Conservation (phyloP, 768 basidiomycete genomes). For the Leccinum rimulosum region DNA sequence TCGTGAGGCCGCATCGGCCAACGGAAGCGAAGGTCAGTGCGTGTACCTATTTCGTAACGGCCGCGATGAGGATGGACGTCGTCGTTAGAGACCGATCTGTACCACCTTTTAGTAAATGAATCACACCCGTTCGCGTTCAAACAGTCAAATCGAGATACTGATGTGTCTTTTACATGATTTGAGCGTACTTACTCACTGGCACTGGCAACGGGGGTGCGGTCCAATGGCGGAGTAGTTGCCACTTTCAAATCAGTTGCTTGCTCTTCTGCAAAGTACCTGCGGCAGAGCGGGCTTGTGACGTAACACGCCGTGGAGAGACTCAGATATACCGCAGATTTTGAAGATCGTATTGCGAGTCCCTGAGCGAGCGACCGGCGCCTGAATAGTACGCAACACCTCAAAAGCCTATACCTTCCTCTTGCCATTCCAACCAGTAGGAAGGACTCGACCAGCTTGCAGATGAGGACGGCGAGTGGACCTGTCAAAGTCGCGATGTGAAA, state of each 20-base stretch:
- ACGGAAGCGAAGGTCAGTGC: background rate
- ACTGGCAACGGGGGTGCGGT: too few relatives aligned
- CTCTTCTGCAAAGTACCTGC: background rate
- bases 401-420: background rate
- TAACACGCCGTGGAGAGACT: background rate
- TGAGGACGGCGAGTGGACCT: too few relatives aligned
- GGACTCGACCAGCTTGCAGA: background rate
- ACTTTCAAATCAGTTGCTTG: background rate
- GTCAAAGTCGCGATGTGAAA: background rate
- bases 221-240: background rate
- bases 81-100: conserved; percentile 1
- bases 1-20: background rate
- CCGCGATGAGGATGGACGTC: background rate
- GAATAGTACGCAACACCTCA: background rate
- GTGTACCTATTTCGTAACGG: conserved; percentile 1
- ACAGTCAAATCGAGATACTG: background rate
- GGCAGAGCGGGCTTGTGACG: background rate
- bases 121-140: background rate
- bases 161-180: background rate
- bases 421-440: background rate
- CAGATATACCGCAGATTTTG: background rate
- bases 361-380: too few relatives aligned
- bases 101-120: background rate
- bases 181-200: background rate
- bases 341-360: too few relatives aligned